phyloP scores from a whole-genome alignment of 805 yeast species.

The Pichia pseudocactophila region DNA sequence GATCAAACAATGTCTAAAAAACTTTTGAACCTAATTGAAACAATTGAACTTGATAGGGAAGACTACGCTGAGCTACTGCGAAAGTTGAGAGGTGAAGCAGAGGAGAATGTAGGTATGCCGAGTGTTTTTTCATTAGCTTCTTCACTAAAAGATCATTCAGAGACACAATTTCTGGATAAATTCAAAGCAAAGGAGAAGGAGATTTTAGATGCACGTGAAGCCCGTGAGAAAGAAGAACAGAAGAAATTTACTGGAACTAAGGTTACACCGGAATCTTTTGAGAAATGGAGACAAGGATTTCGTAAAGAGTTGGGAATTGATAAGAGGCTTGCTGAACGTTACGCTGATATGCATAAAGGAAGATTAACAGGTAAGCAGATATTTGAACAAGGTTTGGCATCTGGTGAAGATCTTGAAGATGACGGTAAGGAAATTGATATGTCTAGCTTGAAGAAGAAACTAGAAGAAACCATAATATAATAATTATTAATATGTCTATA shows the following conservation, averaged over 20 bases:
- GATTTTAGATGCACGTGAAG: constrained; percentile 50
- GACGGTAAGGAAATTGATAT: constrained; percentile 23
- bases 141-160: constrained; percentile 74
- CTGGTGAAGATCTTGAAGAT: constrained; percentile 47
- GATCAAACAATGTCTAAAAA: constrained; percentile 20
- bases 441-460: constrained; percentile 10
- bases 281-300: constrained; percentile 64
- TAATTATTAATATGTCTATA: background rate
- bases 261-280: constrained; percentile 71
- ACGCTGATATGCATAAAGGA: constrained; percentile 55
- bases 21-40: constrained; percentile 47
- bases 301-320: constrained; percentile 67
- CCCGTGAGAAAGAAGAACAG: constrained; percentile 74
- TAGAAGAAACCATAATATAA: constrained; percentile 11
- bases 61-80: constrained; percentile 36
- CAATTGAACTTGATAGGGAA: constrained; percentile 41
- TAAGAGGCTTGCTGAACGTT: constrained; percentile 43
- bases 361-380: constrained; percentile 82
- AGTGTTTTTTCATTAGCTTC: constrained; percentile 75
- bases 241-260: constrained; percentile 86
- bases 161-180: constrained; percentile 52
- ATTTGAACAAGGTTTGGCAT: constrained; percentile 82
- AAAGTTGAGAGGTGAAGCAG: constrained; percentile 50
- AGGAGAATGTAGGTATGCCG: constrained; percentile 84
- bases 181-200: constrained; percentile 43